Conservation (phyloP, 2,329 filamentous ascomycete species). For the Pleomassaria siparia region DNA sequence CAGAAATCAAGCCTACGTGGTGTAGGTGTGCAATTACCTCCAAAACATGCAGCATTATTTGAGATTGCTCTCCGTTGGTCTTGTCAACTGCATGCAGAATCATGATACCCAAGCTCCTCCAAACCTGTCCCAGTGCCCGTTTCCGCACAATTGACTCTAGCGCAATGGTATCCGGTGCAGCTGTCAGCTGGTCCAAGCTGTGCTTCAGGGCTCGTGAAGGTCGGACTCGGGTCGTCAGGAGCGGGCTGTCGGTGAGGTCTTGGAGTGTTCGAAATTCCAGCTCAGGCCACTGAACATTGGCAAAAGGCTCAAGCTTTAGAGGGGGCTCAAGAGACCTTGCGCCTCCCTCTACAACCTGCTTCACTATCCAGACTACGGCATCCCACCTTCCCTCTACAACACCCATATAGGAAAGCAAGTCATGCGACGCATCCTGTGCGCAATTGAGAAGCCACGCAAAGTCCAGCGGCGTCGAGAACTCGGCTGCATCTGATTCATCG, state of each 20-base stretch:
- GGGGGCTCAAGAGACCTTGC: slow-evolving; percentile 12
- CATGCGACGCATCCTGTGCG: slow-evolving; percentile 33
- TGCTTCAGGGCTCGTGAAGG: slow-evolving; percentile 16
- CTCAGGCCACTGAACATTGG: slow-evolving; percentile 21
- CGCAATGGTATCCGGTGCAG: slow-evolving; percentile 28
- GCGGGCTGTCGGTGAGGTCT: slow-evolving; percentile 25
- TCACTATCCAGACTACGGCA: slow-evolving; percentile 49
- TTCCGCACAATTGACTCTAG: slow-evolving; percentile 26
- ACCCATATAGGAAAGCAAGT: slow-evolving; percentile 46
- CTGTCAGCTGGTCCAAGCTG: slow-evolving; percentile 28
- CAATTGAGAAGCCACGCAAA: slow-evolving; percentile 27
- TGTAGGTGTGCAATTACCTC: slow-evolving; percentile 53
- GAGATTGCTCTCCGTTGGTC: slow-evolving; percentile 15
- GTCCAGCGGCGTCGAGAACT: slow-evolving; percentile 26
- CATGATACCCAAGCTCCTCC: slow-evolving; percentile 50
- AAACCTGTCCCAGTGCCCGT: slow-evolving; percentile 48
- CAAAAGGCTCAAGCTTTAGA: slow-evolving; percentile 17
- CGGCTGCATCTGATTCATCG: slow-evolving; percentile 11
- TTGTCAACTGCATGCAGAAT: slow-evolving; percentile 41
- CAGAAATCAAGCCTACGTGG: slow-evolving; percentile 50
- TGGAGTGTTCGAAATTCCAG: slow-evolving; percentile 18
- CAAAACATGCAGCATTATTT: slow-evolving; percentile 47
- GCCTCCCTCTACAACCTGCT: slow-evolving; percentile 43
- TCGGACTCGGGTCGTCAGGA: slow-evolving; percentile 18
- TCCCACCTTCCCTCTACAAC: slow-evolving; percentile 46